These are phyloP conservation scores for Colletotrichum tropicale DNA, from an alignment of 2,329 filamentous ascomycete species.

Conservation along the genomic window DNA sequence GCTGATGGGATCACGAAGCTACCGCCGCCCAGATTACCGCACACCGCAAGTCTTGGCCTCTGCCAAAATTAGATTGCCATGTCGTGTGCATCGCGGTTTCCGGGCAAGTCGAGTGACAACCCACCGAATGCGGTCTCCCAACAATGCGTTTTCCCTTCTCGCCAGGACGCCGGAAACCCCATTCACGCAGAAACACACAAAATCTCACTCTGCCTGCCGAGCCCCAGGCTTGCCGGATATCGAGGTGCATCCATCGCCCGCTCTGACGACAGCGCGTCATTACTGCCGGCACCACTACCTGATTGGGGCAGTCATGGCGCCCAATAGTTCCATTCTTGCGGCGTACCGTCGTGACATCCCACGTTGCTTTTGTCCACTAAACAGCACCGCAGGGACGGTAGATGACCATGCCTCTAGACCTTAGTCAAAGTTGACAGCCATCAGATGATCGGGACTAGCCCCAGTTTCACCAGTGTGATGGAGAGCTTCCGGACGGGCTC, in stretches of 20 bases:
- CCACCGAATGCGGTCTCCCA: neutral
- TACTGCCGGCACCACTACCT: constrained; percentile 12
- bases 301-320: constrained; percentile 16
- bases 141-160: neutral
- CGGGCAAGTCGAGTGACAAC: neutral
- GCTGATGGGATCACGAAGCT: constrained; percentile 1
- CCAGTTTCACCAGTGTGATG: constrained; percentile 19
- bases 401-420: constrained; percentile 10
- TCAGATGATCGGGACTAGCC: constrained; percentile 20
- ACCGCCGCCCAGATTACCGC: neutral
- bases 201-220: neutral
- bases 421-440: constrained; percentile 11
- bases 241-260: constrained; percentile 9
- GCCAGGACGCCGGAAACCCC: neutral
- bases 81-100: neutral
- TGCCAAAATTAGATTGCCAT: neutral
- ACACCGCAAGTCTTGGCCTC: neutral
- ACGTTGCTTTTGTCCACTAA: constrained; percentile 18
- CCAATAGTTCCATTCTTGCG: constrained; percentile 18
- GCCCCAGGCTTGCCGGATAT: neutral
- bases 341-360: constrained; percentile 11
- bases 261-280: constrained; percentile 10
- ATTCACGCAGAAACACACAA: neutral
- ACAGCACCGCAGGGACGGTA: constrained; percentile 14
- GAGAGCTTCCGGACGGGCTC: constrained; percentile 10